Evolutionary conservation across 2,329 filamentous ascomycete genomes (phyloP), one percentile per base, ranked within the genome.

Genomic region (Diaporthe citrichinensis): DNA sequence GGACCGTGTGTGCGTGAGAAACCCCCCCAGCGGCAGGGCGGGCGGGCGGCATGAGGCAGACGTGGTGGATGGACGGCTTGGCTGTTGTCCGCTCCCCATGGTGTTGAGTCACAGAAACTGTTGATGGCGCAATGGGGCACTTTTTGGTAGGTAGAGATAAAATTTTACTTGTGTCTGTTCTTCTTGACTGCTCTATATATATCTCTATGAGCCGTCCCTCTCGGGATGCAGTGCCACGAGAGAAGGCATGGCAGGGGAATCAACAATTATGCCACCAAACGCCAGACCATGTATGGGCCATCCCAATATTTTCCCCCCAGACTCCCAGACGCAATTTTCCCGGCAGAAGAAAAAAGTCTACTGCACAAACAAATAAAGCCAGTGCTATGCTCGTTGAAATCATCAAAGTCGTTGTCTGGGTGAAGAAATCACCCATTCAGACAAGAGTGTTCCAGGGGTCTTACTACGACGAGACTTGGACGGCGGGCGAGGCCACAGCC

Each of bases 211-310:
- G 34, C 59, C n/a, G 12, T 65, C 69, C 41, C 34, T 74, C 31
- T n/a, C 36, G 46, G 17, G 25, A 51, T 31, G 53, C 55, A 62
- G 57, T 71, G 71, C 62, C 62, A 71, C 65, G 34, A 55, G 34
- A 55, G n/a, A 34, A 36, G 68, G 20, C 46, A 71, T 71, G 74
- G 71, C 74, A 74, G 28, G 72, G 74, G 62, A 74, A 76, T 74
- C 74, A 74, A 76, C 57, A 74, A 23, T 58, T 72, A 55, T 74
- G 53, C 72, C 72, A n/a, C 68, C 75, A 71, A 73, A 76, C 75
- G 72, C 75, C 75, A 49, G 49, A 62, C 72, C 61, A 67, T 74
- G 61, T 55, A 69, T 41, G 17, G 39, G 34, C 36, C 39, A 44
- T 36, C 51, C 68, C 61, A n/a, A 41, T 28, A 9, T 73, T 34